Evolutionary conservation across 176 grass and related monocot genomes (phyloP), one percentile per base, ranked within the genome.

Genomic region (Lolium rigidum): DNA sequence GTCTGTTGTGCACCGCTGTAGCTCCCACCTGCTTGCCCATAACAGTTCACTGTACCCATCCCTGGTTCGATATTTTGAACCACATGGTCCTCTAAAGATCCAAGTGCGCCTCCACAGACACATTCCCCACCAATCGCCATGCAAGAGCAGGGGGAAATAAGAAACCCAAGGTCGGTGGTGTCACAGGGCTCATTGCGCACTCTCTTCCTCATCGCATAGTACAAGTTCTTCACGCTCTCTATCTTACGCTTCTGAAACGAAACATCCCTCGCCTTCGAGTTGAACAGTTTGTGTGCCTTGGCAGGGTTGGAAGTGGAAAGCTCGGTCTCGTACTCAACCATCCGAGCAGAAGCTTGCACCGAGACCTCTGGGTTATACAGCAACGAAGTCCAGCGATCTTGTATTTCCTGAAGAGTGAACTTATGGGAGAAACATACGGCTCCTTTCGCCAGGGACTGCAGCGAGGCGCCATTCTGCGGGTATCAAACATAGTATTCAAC

Each of bases 401-500:
- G 90, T 72, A 94, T 72, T 83, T 94, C 93, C 83, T 86, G 77
- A 83, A 94, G 81, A 71, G 87, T 94, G 82, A 83, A 94, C 69
- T 88, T 89, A 63, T 48, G 82, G 43, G 90, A 92, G 83, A 94
- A 94, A 35, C 59, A 80, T 77, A 94, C 93, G 63, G 90, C 93
- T 57, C 90, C 93, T 92, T 90, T 94, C 5, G 82, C 89, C 46
- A 94, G 80, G 56, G 90, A 90, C 93, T 94, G 87, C 85, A 94
- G 67, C 1, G 93, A 94, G 70, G 93, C 93, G 77, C 93, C 93
- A 59, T 90, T 80, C 93, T 92, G 26, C 41, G 83, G 72, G 84
- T 77, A 88, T 35, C 26, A 60, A 15, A 44, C 61, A 8, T 72
- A 67, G 15, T 11, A 76, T 76, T 76, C 4, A 31, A 18, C 49